Evolutionary conservation across 2,329 filamentous ascomycete genomes (phyloP), one percentile per base, ranked within the genome.

Genomic region (Claviceps capensis): DNA sequence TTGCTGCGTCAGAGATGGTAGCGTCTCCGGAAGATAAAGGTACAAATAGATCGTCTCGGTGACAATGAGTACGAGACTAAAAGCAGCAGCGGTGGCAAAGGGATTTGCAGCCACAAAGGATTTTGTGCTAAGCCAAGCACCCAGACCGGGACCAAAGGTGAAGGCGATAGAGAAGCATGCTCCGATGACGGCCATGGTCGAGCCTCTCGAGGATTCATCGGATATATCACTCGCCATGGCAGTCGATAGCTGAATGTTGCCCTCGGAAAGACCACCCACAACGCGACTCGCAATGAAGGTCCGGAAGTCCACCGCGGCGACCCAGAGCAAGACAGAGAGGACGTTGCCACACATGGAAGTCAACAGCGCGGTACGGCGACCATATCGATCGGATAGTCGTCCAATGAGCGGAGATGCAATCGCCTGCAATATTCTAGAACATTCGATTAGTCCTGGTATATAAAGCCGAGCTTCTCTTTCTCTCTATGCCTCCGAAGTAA

Each of bases 141-240:
- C 93, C 7, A 98, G 77, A 9, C 89, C 89, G 0, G 93, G 93
- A 0, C 93, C 93, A 65, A 96, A 94, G 0, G 93, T 98, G 65
- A 98, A 98, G 17, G 93, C 93, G 59, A 98, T 83, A 55, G 88
- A 95, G 71, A 98, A 98, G 71, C 93, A 97, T 14, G 86, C 90
- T 54, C 93, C 93, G 30, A 98, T 91, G 51, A 98, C 76, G 7
- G 93, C 93, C 88, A 98, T 96, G 43, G 93, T 96, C 19, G 88
- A 82, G 22, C 91, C 88, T 30, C 93, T 81, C 62, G 84, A 85
- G 53, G 79, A 77, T 59, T 91, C 85, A 61, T 94, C 89, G 44
- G 88, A 95, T 58, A 98, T 90, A 66, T 98, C 93, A 41, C 91
- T 93, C 17, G 93, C 93, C 66, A 98, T 97, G 43, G 93, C 91